Evolutionary conservation across 768 basidiomycete genomes (phyloP).

Genomic region (Panaeolus cyanescens): DNA sequence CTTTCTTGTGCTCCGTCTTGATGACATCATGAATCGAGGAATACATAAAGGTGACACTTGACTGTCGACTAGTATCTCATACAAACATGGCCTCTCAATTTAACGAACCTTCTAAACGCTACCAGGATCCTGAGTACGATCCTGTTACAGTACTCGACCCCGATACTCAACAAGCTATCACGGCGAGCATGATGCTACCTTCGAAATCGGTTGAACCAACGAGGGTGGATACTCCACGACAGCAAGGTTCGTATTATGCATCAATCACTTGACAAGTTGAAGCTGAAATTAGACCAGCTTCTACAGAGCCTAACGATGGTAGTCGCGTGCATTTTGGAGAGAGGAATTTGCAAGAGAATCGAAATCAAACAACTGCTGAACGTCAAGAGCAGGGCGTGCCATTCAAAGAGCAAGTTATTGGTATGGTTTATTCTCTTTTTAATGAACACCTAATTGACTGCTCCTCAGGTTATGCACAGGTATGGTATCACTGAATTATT

Average conservation of each 20-base stretch:
- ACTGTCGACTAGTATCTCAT: neutral
- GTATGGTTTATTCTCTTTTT: constrained; percentile 28
- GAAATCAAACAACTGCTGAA: constrained; percentile 5
- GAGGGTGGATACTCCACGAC: constrained; percentile 26
- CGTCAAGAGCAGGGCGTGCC: constrained; percentile 35
- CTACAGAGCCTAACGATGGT: constrained; percentile 37
- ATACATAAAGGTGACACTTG: neutral
- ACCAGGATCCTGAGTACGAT: neutral
- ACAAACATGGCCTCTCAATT: constrained; percentile 2
- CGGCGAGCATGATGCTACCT: constrained; percentile 12
- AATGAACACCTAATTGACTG: neutral
- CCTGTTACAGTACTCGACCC: neutral
- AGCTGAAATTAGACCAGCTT: constrained; percentile 22
- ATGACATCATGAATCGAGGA: constrained; percentile 8
- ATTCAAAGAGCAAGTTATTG: constrained; percentile 63
- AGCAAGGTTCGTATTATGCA: constrained; percentile 35
- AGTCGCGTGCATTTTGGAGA: constrained; percentile 23
- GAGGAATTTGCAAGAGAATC: constrained; percentile 6
- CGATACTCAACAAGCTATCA: neutral
- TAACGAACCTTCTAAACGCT: neutral
- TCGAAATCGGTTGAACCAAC: constrained; percentile 27
- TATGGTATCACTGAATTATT: neutral
- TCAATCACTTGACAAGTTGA: neutral
- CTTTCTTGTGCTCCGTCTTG: neutral
- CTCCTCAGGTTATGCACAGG: constrained; percentile 6